Conservation (phyloP, 805 yeast species). For the Cyberlindnera amylophila region DNA sequence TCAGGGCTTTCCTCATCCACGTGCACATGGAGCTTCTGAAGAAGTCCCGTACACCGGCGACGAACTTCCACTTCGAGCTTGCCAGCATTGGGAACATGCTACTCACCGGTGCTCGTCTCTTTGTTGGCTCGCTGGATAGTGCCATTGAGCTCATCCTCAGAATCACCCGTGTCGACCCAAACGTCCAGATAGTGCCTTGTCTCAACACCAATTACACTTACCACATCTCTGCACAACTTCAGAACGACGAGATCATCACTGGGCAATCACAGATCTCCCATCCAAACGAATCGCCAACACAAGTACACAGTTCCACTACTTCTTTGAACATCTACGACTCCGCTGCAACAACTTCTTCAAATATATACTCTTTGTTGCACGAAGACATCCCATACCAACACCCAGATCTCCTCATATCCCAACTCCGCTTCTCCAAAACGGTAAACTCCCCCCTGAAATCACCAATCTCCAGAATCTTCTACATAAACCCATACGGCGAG, state of each 20-base stretch:
- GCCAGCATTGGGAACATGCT: conserved; percentile 87
- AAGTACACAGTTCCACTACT: conserved; percentile 13
- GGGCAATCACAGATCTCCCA: conserved; percentile 95
- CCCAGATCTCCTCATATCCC: conserved; percentile 73
- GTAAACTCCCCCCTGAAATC: conserved; percentile 61
- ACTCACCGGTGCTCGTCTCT: conserved; percentile 74
- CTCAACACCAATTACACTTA: conserved; percentile 80
- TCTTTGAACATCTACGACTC: conserved; percentile 18
- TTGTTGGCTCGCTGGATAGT: conserved; percentile 80
- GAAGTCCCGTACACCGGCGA: conserved; percentile 49
- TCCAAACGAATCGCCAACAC: conserved; percentile 43
- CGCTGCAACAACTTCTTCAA: conserved; percentile 1
- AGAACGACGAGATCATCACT: conserved; percentile 67
- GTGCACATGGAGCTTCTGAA: conserved; percentile 74
- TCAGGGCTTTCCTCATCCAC: conserved; percentile 73
- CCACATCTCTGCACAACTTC: conserved; percentile 74
- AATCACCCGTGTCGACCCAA: conserved; percentile 53
- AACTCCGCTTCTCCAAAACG: conserved; percentile 65
- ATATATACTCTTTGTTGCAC: no score
- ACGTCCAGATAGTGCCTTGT: conserved; percentile 67
- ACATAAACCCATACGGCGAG: conserved; percentile 84
- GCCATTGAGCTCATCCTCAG: conserved; percentile 74
- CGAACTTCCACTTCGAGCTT: conserved; percentile 65
- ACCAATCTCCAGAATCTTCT: conserved; percentile 69
- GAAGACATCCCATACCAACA: conserved; percentile 71